These are phyloP conservation scores for Candida piceae DNA, from an alignment of 805 yeast species.

Conservation along the genomic window DNA sequence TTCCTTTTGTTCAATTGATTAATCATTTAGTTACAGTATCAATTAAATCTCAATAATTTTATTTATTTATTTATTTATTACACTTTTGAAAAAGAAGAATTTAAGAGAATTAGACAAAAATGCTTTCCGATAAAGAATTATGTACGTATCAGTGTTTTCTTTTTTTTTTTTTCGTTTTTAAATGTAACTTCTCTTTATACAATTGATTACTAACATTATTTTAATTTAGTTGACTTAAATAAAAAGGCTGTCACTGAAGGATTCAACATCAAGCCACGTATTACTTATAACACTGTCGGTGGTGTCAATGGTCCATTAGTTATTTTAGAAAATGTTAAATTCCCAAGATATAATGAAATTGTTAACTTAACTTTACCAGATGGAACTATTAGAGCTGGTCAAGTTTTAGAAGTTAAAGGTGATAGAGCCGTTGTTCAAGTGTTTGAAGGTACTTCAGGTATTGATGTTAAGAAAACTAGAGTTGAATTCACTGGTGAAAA, in stretches of 20 bases:
- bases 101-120: slow-evolving; percentile 7
- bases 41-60: too few species aligned
- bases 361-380: slow-evolving; percentile 96
- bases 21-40: too few species aligned
- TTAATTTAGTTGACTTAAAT: slow-evolving; percentile 66
- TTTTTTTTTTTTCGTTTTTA: neutral
- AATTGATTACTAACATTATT: too few species aligned
- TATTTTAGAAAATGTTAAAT: slow-evolving; percentile 78
- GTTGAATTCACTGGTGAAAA: slow-evolving; percentile 97
- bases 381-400: slow-evolving; percentile 93
- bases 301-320: slow-evolving; percentile 99
- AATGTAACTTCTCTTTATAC: too few species aligned
- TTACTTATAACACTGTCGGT: slow-evolving; percentile 92
- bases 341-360: slow-evolving; percentile 91
- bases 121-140: slow-evolving; percentile 37
- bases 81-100: too few species aligned
- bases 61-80: too few species aligned
- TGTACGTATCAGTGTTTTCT: slow-evolving; percentile 25
- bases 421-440: slow-evolving; percentile 97
- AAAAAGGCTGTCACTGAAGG: slow-evolving; percentile 90
- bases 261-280: slow-evolving; percentile 84
- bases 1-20: too few species aligned
- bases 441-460: slow-evolving; percentile 98
- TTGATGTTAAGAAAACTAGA: slow-evolving; percentile 95
- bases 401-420: slow-evolving; percentile 96